Evolutionary conservation across 176 grass and related monocot genomes (phyloP), one percentile per base, ranked within the genome.

Genomic region (Carex myosuroides): DNA sequence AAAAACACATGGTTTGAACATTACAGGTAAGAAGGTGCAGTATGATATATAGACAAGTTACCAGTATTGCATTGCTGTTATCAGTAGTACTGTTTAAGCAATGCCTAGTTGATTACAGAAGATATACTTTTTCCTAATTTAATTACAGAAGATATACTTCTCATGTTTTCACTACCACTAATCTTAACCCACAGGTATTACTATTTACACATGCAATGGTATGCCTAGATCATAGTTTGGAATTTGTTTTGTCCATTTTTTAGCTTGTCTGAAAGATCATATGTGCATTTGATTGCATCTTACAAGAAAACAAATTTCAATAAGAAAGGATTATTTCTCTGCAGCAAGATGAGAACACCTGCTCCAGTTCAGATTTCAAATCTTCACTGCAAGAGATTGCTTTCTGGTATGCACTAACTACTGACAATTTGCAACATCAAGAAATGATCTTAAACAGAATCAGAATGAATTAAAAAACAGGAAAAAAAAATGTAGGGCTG

Each of bases 361-460:
- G 12, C n/a, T 30, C 41, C 13, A 39, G 3, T 68, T 48, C 80
- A 82, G 60, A 35, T 83, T 67, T 53, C 21, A 83, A 21, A 24
- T 50, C 62, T 52, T 50, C 21, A 50, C 21, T 82, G 8, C 80
- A 46, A 46, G 61, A 83, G 13, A 29, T 83, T 83, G 80, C 42
- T 53, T 30, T 0, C 22, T 68, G 80, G 80, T 83, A 50, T 16
- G 42, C 13, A 29, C 35, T 74, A 53, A 74, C 41, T 24, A 74
- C 20, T 76, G 16, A 77, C 1, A 32, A 56, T 53, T 77, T 77
- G 11, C 24, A 55, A 32, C 48, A 17, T 77, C 50, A 77, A 14
- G 11, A 10, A 0, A 68, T 17, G 37, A 35, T 39, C 6, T 42
- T 80, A 35, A 21, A 4, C 55, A 80, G 14, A 39, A 17, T 4